phyloP scores from a whole-genome alignment of 2,329 filamentous ascomycete genomes.

The Geosmithia morbida region DNA sequence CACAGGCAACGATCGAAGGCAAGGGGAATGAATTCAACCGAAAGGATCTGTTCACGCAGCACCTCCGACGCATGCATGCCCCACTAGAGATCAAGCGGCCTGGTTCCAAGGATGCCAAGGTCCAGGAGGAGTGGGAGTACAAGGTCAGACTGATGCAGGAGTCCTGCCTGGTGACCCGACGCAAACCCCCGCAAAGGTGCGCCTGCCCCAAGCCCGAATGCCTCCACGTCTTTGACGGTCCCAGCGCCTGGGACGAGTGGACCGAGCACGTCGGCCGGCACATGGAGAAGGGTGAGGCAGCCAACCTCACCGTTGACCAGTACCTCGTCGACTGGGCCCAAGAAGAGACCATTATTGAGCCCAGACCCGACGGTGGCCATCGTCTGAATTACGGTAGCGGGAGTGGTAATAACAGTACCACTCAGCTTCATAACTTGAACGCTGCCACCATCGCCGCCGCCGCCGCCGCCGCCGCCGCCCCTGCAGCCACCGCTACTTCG shows the following conservation, averaged over 20 bases:
- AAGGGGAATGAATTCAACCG: conserved; percentile 70
- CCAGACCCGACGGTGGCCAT: conserved; percentile 5
- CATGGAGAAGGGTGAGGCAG: conserved; percentile 60
- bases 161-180: conserved; percentile 57
- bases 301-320: conserved; percentile 39
- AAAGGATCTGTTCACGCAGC: conserved; percentile 91
- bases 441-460: not conserved
- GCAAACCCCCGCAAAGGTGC: conserved; percentile 56
- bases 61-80: conserved; percentile 86
- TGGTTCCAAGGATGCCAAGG: conserved; percentile 41
- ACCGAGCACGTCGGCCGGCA: conserved; percentile 88
- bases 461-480: too few species aligned
- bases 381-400: conserved; percentile 1
- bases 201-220: conserved; percentile 63
- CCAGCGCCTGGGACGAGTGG: conserved; percentile 72
- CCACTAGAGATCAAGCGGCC: conserved; percentile 49
- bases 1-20: conserved; percentile 35
- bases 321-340: conserved; percentile 47
- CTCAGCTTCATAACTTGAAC: not conserved
- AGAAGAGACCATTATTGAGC: conserved; percentile 48
- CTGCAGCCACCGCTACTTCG: too few species aligned
- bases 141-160: conserved; percentile 57
- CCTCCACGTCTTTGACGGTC: conserved; percentile 52
- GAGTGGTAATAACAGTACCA: not conserved
- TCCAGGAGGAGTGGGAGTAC: conserved; percentile 48